These are phyloP conservation scores for Colletotrichum tofieldiae DNA, from an alignment of 2,329 filamentous ascomycete species.

Conservation along the genomic window DNA sequence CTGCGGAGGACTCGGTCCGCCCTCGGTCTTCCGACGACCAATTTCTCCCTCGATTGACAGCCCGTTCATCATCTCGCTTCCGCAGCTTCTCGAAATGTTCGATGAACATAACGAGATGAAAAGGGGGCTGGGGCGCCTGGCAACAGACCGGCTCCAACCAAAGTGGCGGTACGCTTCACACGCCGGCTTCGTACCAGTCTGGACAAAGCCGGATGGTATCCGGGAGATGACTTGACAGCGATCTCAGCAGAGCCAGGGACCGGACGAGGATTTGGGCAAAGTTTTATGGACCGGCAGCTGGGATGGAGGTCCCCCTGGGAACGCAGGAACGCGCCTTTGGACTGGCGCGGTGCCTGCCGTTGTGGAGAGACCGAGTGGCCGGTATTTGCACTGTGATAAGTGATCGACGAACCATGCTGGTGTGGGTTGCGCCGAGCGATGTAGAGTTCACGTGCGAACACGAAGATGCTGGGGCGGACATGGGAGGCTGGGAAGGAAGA, in stretches of 20 bases:
- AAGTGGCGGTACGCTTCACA: conserved; percentile 10
- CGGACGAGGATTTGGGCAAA: neutral
- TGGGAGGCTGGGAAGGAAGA: neutral
- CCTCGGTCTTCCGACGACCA: neutral
- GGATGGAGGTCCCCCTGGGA: conserved; percentile 2
- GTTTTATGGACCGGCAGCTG: conserved; percentile 8
- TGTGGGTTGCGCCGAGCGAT: neutral
- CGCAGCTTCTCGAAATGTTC: conserved; percentile 1
- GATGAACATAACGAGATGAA: conserved; percentile 2
- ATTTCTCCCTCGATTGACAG: neutral
- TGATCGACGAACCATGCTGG: conserved; percentile 12
- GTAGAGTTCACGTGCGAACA: conserved; percentile 27
- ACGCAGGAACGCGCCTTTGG: conserved; percentile 24
- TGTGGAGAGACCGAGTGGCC: conserved; percentile 15
- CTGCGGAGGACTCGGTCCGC: neutral
- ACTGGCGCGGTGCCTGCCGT: conserved; percentile 2
- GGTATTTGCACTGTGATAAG: conserved; percentile 15
- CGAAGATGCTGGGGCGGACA: conserved; percentile 32
- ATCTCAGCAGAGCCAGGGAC: conserved; percentile 17
- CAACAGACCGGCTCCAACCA: conserved; percentile 2
- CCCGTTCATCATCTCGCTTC: conserved; percentile 25
- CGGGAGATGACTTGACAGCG: conserved; percentile 20
- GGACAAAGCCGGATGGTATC: conserved; percentile 13
- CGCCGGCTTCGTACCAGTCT: neutral
- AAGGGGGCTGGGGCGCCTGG: neutral